A percentile compares a stretch with the other conserved stretches of the same genome.
These are phyloP conservation scores for Trichoderma oligosporum DNA, from an alignment of 2,329 filamentous ascomycete genomes.

Conservation along the genomic window DNA sequence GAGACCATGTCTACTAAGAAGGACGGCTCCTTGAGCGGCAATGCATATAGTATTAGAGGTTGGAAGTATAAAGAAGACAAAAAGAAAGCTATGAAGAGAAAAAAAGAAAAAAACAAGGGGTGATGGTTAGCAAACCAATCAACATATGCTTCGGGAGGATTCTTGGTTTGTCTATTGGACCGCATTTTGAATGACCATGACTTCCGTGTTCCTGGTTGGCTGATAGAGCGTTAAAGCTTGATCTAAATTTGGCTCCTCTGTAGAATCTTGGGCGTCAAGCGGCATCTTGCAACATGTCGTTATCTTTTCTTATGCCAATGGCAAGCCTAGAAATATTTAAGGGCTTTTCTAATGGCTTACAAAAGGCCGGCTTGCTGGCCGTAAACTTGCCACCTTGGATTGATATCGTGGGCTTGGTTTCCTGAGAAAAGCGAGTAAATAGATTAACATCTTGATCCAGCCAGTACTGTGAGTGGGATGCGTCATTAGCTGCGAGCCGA, in stretches of 20 bases:
- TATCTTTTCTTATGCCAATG: slow-evolving; percentile 3
- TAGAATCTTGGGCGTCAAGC: not conserved
- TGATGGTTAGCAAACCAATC: slow-evolving; percentile 10
- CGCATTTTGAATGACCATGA: slow-evolving; percentile 15
- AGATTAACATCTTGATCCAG: not conserved
- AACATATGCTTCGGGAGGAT: not conserved
- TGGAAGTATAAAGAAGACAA: slow-evolving; percentile 14
- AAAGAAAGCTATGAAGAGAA: not conserved
- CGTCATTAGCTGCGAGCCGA: not conserved
- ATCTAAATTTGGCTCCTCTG: slow-evolving; percentile 33
- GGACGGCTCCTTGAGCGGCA: slow-evolving; percentile 1
- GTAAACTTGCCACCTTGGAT: not conserved
- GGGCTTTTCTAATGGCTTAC: not conserved
- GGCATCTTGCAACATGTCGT: not conserved
- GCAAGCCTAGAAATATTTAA: not conserved
- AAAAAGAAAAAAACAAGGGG: not conserved
- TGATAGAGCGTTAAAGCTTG: slow-evolving; percentile 28
- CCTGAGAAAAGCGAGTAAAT: not conserved
- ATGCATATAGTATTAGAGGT: slow-evolving; percentile 19
- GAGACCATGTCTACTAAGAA: not conserved
- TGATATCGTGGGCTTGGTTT: not conserved
- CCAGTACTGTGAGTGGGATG: not conserved
- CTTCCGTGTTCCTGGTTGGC: slow-evolving; percentile 35
- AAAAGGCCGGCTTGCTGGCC: slow-evolving; percentile 2
- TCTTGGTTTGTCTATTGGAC: slow-evolving; percentile 6